Base-by-base conservation (phyloP, 257 asterid species). In the Solanum paucissectum region DNA sequence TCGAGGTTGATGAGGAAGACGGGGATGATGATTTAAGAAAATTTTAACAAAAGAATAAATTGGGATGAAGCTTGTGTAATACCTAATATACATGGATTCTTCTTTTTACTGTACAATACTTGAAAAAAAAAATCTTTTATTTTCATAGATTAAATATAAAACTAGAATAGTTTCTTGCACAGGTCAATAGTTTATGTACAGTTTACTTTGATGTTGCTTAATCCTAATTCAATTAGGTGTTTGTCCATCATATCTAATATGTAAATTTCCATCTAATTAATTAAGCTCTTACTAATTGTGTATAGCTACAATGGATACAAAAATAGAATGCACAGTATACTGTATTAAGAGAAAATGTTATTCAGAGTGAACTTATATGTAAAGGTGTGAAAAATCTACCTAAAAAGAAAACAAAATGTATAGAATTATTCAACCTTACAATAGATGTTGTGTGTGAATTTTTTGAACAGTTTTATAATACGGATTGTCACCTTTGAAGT, bases 1-100 rank as follows among this genome's bases (percentile, higher is more conserved):
- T 89, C 3, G 85, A 89, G 64, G 91, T 89, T 33, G 88, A 88
- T 14, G 88, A 76, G 33, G 91, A 87, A 27, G 87, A 85, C 27
- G 55, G 44, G 14, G 87, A 71, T 49, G 89, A 83, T n/a, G 68
- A 88, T 16, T 29, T 38, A 10, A 21, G 32, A 33, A 33, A 49
- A 1, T 25, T 25, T 20, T 16, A 62, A 2, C 16, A 44, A 5
- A 60, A 33, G 76, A 29, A 3, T 25, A 18, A 20, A 33, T 44
- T 58, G 27, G 44, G 44, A 21, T 44, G 37, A 60, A 79, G 84
- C 79, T 8, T 16, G 44, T 72, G 79, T 9, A 72, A 34, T 72
- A 34, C 4, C 79, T 16, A 33, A 1, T 33, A 33, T 34, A 18
- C 13, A 18, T 33, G 79, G 13, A 1, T 16, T 7, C 79, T 34